Base-by-base conservation (phyloP, 2,329 filamentous ascomycete species). In the Macrophomina pseudophaseolina region DNA sequence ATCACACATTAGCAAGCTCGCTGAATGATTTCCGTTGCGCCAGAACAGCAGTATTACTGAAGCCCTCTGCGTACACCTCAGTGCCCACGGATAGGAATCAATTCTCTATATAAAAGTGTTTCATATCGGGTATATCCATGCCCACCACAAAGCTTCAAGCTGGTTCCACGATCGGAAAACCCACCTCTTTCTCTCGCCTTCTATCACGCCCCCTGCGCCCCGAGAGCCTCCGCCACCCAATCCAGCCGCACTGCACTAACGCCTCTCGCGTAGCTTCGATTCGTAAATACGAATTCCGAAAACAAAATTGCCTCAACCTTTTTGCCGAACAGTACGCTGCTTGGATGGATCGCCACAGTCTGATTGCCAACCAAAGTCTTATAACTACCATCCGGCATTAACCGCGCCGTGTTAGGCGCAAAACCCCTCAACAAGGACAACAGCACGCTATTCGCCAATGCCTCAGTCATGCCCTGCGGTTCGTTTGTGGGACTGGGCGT, bases 221-320 rank as follows among this genome's bases (percentile, higher is more conserved):
- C 75, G 23, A 81, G 70, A 28, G 84, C 81, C 67, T 88, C 85
- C 28, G 82, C 84, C 30, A 90, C 80, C 88, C 88, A 90, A 69
- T 85, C 81, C 80, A 88, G 79, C 77, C 88, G 84, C 63, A 90
- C 84, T 0, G 84, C 86, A 75, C 86, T 88, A 7, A 89, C 87
- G 3, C 85, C 84, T 58, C 86, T 80, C 14, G 86, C 88, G 78
- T 88, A 90, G 64, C 85, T 86, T 70, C 85, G 85, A 51, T 84
- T 88, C 23, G 88, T 90, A 72, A 87, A 90, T 2, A 90, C 86
- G 74, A 87, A 89, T 74, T 90, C 87, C 67, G 86, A 87, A 71
- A 88, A 90, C 74, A 90, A 80, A 64, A 90, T 87, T 2, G 85
- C 87, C 75, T 88, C 87, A 5, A 87, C 80, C 69, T 86, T 86